Conservation (phyloP, 176 grass and related monocot genomes). For the Oryza meyeriana region DNA sequence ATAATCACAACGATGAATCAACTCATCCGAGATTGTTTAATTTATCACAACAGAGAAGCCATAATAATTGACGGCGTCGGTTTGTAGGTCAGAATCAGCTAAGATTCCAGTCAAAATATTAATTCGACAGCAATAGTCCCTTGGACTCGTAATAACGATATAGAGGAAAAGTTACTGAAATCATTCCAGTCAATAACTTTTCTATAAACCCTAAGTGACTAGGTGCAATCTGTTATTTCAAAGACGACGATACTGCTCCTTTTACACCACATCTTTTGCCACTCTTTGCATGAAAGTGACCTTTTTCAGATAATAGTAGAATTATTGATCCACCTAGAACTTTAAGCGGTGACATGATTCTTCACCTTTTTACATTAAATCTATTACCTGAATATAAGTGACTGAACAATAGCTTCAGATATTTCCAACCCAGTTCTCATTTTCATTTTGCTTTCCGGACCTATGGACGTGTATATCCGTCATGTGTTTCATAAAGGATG, state of each 20-base stretch:
- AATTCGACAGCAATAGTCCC: no score
- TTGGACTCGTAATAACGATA: no score
- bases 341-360: slow-evolving; percentile 8
- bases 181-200: slow-evolving; percentile 2
- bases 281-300: background rate
- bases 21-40: background rate
- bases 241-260: background rate
- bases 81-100: slow-evolving; percentile 5
- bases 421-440: slow-evolving; percentile 1
- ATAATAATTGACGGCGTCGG: background rate
- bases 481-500: background rate
- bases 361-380: slow-evolving; percentile 1
- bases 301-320: background rate
- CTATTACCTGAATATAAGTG: slow-evolving; percentile 15
- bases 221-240: background rate
- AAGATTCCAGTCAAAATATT: slow-evolving; percentile 23
- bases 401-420: background rate
- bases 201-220: background rate
- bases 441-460: slow-evolving; percentile 17
- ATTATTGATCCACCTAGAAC: background rate
- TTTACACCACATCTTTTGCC: slow-evolving; percentile 19
- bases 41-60: background rate
- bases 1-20: background rate
- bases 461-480: background rate
- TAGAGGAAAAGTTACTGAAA: slow-evolving; percentile 31